A percentile compares a stretch with the other conserved stretches of the same genome.
Evolutionary conservation across 495 filamentous ascomycete species (phyloP).

Genomic region (Aspergillus kassunensis): DNA sequence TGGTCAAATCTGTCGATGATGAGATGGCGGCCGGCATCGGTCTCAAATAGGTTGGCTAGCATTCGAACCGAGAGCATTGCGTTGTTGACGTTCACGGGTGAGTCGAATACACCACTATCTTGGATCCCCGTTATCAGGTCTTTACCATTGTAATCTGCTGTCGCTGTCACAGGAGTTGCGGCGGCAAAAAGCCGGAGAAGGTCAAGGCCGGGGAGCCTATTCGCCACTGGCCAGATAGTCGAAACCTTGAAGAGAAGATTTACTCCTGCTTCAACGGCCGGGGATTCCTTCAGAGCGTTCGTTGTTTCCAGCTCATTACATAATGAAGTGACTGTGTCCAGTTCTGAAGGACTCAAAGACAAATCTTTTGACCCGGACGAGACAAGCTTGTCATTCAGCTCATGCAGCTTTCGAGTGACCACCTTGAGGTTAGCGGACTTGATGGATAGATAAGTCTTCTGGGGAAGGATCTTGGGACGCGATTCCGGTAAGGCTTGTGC

Average conservation of each 20-base stretch:
- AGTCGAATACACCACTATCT: conserved; percentile 53
- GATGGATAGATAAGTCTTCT: conserved; percentile 79
- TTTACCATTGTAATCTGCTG: conserved; percentile 54
- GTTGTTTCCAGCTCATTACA: conserved; percentile 55
- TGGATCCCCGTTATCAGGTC: conserved; percentile 43
- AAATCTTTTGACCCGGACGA: conserved; percentile 66
- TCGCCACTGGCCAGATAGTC: conserved; percentile 70
- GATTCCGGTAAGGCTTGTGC: conserved; percentile 32
- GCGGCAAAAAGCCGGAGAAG: conserved; percentile 74
- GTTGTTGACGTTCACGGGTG: conserved; percentile 60
- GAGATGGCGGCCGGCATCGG: conserved; percentile 61
- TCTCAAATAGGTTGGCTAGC: conserved; percentile 84
- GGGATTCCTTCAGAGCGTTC: conserved; percentile 28
- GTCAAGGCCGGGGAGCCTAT: conserved; percentile 80
- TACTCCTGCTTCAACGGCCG: conserved; percentile 44
- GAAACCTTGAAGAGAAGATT: conserved; percentile 61
- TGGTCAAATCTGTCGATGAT: conserved; percentile 55
- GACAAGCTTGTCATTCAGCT: conserved; percentile 65
- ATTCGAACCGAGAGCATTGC: conserved; percentile 81
- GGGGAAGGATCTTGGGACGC: conserved; percentile 65
- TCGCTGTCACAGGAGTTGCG: conserved; percentile 56
- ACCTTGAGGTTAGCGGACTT: conserved; percentile 55
- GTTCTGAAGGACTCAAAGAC: conserved; percentile 66
- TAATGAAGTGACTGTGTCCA: conserved; percentile 52
- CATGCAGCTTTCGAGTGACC: conserved; percentile 68